Conservation (phyloP, 805 yeast genomes). For the Isabelozyma gotoi region DNA sequence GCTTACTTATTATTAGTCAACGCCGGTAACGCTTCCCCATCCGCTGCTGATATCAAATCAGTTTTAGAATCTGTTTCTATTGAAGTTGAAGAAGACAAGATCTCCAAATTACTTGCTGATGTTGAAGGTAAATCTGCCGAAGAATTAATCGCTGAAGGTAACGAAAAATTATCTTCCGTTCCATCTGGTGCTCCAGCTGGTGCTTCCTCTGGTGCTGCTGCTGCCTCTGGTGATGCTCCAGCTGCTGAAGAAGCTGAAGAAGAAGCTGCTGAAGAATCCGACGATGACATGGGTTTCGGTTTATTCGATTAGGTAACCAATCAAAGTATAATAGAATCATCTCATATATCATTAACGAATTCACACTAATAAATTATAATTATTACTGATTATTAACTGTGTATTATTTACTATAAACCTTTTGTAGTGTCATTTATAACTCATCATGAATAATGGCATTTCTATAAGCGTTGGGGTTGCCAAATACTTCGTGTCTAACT, state of each 20-base stretch:
- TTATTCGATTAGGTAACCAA: constrained; percentile 77
- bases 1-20: constrained; percentile 47
- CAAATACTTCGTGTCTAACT: constrained; percentile 70
- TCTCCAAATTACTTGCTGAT: constrained; percentile 33
- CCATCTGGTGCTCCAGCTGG: constrained; percentile 34
- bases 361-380: neutral
- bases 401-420: neutral
- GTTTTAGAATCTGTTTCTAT: constrained; percentile 41
- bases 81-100: constrained; percentile 34
- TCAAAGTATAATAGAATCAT: neutral
- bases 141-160: constrained; percentile 38
- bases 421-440: constrained; percentile 6
- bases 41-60: constrained; percentile 40
- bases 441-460: constrained; percentile 56
- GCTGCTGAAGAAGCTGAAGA: constrained; percentile 44
- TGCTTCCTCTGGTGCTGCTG: constrained; percentile 23
- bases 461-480: constrained; percentile 71
- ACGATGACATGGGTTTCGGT: constrained; percentile 90
- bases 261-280: constrained; percentile 67
- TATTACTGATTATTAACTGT: neutral
- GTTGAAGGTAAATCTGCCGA: constrained; percentile 35
- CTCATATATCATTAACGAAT: constrained; percentile 1
- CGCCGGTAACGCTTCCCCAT: constrained; percentile 47
- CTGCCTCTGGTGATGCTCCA: constrained; percentile 20
- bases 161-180: constrained; percentile 35